A percentile compares a stretch with the other conserved stretches of the same genome.
Conservation (phyloP, 768 basidiomycete species). For the Lentinula sp. region DNA sequence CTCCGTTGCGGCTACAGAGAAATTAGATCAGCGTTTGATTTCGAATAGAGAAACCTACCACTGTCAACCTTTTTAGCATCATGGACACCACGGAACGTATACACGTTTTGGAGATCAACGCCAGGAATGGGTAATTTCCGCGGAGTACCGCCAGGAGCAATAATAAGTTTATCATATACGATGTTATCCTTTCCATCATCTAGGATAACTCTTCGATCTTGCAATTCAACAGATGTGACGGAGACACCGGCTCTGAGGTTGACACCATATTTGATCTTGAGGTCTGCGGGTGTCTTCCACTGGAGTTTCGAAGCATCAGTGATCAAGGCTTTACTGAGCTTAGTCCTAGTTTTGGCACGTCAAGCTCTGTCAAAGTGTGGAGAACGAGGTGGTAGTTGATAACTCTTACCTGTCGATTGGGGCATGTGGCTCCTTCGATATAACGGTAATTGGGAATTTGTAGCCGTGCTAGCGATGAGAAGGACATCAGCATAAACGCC, state of each 20-base stretch:
- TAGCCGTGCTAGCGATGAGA: conserved; percentile 57
- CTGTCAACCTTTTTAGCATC: conserved; percentile 70
- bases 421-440: conserved; percentile 73
- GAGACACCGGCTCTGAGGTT: conserved; percentile 57
- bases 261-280: conserved; percentile 70
- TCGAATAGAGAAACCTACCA: conserved; percentile 31
- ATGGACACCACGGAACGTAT: conserved; percentile 62
- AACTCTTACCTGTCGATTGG: conserved; percentile 73
- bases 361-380: too few relatives aligned
- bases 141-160: conserved; percentile 73
- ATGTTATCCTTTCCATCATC: conserved; percentile 54
- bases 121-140: conserved; percentile 75
- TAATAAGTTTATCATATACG: conserved; percentile 70
- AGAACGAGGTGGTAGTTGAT: too few relatives aligned
- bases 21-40: neutral
- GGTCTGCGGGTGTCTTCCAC: conserved; percentile 63
- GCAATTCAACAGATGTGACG: conserved; percentile 65
- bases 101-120: conserved; percentile 68
- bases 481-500: neutral
- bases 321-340: conserved; percentile 80
- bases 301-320: conserved; percentile 76
- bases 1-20: conserved; percentile 50
- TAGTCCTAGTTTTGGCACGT: conserved; percentile 48
- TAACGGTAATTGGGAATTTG: conserved; percentile 66
- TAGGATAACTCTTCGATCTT: conserved; percentile 56